Evolutionary conservation across 169 alveolate species (phyloP).

Genomic region (Haemoproteus tartakovskyi): DNA sequence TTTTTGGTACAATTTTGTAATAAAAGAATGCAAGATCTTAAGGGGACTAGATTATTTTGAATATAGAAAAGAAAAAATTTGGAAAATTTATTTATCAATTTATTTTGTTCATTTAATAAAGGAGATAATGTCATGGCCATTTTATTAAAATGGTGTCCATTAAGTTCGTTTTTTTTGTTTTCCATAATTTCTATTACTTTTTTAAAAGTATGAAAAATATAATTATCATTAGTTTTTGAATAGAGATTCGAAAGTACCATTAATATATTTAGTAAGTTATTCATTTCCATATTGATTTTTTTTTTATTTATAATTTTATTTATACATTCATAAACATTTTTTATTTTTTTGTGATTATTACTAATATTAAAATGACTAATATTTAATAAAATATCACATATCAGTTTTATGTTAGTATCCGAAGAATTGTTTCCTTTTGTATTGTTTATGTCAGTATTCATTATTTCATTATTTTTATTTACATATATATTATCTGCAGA

Average conservation of each 20-base stretch:
- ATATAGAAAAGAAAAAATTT: constrained; percentile 12
- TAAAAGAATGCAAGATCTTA: constrained; percentile 48
- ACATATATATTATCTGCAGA: constrained; percentile 3
- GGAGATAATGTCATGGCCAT: constrained; percentile 22
- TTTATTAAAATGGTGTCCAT: constrained; percentile 40
- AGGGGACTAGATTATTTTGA: constrained; percentile 28
- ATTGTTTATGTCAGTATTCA: not conserved
- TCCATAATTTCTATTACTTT: constrained; percentile 6
- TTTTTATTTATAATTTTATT: constrained; percentile 8
- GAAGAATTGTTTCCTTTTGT: not conserved
- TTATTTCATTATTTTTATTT: not conserved
- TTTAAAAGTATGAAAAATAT: constrained; percentile 27
- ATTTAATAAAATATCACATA: constrained; percentile 29
- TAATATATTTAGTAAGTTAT: constrained; percentile 3
- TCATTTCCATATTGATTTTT: not conserved
- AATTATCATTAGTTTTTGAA: constrained; percentile 28
- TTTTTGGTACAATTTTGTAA: constrained; percentile 38
- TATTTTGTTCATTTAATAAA: constrained; percentile 32
- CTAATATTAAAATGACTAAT: constrained; percentile 30
- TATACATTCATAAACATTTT: constrained; percentile 17
- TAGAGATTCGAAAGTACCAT: constrained; percentile 34
- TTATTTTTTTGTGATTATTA: constrained; percentile 43
- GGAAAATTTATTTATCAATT: constrained; percentile 2
- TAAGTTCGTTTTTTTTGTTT: not conserved
- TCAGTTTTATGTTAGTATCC: not conserved